These are phyloP conservation scores for Aspergillus calidoustus DNA, from an alignment of 2,329 filamentous ascomycete species.

Conservation along the genomic window DNA sequence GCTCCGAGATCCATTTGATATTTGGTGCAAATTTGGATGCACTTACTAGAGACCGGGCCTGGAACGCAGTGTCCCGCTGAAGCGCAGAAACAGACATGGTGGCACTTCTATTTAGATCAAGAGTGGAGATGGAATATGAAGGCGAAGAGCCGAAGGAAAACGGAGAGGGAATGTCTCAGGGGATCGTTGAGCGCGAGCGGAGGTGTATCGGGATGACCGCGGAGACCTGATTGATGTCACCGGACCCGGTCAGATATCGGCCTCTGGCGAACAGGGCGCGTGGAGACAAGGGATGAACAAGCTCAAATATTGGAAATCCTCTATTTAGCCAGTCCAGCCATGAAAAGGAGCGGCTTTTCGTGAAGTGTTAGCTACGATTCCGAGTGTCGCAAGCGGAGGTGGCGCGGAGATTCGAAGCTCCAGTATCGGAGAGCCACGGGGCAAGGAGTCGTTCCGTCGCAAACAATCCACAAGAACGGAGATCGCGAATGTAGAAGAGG, in stretches of 20 bases:
- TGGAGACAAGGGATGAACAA: not conserved
- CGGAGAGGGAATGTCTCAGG: not conserved
- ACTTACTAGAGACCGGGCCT: constrained; percentile 53
- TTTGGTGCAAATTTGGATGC: not conserved
- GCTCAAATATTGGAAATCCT: not conserved
- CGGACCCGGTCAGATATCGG: not conserved
- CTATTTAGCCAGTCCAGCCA: not conserved
- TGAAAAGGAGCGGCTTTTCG: constrained; percentile 5
- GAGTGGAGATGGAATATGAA: constrained; percentile 14
- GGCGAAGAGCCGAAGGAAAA: not conserved
- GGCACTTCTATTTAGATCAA: constrained; percentile 1
- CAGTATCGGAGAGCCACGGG: not conserved
- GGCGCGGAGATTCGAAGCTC: constrained; percentile 17
- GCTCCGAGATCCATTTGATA: not conserved
- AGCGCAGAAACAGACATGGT: constrained; percentile 51
- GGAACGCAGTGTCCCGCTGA: constrained; percentile 50
- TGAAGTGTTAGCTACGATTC: constrained; percentile 4
- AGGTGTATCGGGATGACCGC: not conserved
- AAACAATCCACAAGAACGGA: not conserved
- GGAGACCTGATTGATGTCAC: not conserved
- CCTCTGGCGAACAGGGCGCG: not conserved
- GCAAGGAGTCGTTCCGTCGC: not conserved
- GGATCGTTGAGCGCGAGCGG: constrained; percentile 3
- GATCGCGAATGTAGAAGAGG: not conserved
- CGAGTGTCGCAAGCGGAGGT: constrained; percentile 16